Percentiles rank a stretch among this genome's conserved stretches.
Conservation (phyloP, 768 basidiomycete genomes). For the Serendipita sp. region DNA sequence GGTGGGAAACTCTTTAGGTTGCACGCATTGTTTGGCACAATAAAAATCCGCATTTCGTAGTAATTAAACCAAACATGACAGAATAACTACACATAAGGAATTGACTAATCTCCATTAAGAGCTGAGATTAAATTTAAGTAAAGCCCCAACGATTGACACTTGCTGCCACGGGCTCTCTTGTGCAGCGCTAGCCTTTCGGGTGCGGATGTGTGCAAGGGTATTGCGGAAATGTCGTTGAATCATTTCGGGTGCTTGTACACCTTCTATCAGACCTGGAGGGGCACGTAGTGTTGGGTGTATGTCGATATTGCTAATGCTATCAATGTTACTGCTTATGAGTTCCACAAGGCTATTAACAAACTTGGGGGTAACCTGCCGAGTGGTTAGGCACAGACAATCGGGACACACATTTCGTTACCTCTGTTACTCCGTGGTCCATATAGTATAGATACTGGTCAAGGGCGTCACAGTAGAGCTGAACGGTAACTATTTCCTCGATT, state of each 20-base stretch:
- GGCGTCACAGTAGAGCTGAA: slow-evolving; percentile 91
- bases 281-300: slow-evolving; percentile 79
- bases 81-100: neutral
- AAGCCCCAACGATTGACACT: slow-evolving; percentile 76
- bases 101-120: neutral
- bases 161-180: slow-evolving; percentile 51
- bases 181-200: slow-evolving; percentile 37
- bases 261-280: slow-evolving; percentile 79
- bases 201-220: slow-evolving; percentile 67
- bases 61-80: neutral
- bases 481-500: slow-evolving; percentile 91
- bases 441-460: slow-evolving; percentile 94
- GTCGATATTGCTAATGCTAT: slow-evolving; percentile 74
- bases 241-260: slow-evolving; percentile 84
- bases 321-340: slow-evolving; percentile 85
- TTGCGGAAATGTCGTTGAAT: slow-evolving; percentile 88
- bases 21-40: neutral
- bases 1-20: slow-evolving; percentile 69
- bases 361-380: slow-evolving; percentile 68
- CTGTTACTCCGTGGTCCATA: slow-evolving; percentile 81
- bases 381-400: neutral
- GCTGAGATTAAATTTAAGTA: slow-evolving; percentile 71
- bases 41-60: neutral
- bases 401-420: slow-evolving; percentile 37
- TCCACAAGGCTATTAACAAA: slow-evolving; percentile 95